phyloP scores from a whole-genome alignment of 495 filamentous ascomycete genomes.

The Hypomontagnella submonticulosa region DNA sequence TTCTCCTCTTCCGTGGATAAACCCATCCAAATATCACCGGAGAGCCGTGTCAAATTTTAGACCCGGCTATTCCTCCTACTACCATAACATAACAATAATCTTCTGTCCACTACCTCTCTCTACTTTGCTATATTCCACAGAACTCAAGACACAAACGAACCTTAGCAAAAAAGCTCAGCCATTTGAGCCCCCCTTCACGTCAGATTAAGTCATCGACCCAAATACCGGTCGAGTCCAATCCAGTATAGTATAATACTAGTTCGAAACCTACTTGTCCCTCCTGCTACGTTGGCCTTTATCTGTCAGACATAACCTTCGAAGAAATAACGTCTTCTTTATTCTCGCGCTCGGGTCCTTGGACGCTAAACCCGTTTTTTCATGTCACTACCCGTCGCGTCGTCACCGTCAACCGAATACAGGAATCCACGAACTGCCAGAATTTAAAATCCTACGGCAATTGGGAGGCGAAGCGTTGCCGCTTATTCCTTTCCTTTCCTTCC shows the following conservation, averaged over 20 bases:
- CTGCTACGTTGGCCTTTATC: neutral
- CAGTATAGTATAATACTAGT: constrained; percentile 18
- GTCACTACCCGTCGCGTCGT: constrained; percentile 35
- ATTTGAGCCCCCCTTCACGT: constrained; percentile 39
- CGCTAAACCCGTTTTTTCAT: constrained; percentile 28
- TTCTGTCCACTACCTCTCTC: constrained; percentile 24
- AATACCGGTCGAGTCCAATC: neutral
- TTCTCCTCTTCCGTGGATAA: constrained; percentile 30
- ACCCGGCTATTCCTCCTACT: constrained; percentile 29
- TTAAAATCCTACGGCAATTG: constrained; percentile 38
- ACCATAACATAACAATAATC: constrained; percentile 17
- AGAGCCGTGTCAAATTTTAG: constrained; percentile 30
- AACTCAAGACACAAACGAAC: too few species aligned
- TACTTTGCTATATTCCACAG: neutral
- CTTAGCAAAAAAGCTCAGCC: neutral
- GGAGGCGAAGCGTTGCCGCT: constrained; percentile 32
- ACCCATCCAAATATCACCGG: constrained; percentile 34
- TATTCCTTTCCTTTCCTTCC: constrained; percentile 12
- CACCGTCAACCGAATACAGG: constrained; percentile 29
- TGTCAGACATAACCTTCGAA: constrained; percentile 32
- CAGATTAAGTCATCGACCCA: constrained; percentile 39
- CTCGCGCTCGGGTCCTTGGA: constrained; percentile 6
- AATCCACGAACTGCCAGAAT: constrained; percentile 32
- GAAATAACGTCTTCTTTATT: constrained; percentile 4
- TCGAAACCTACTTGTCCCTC: constrained; percentile 15